Evolutionary conservation across 768 basidiomycete species (phyloP), one percentile per base, ranked within the genome.

Genomic region (Termitomyces sp.): DNA sequence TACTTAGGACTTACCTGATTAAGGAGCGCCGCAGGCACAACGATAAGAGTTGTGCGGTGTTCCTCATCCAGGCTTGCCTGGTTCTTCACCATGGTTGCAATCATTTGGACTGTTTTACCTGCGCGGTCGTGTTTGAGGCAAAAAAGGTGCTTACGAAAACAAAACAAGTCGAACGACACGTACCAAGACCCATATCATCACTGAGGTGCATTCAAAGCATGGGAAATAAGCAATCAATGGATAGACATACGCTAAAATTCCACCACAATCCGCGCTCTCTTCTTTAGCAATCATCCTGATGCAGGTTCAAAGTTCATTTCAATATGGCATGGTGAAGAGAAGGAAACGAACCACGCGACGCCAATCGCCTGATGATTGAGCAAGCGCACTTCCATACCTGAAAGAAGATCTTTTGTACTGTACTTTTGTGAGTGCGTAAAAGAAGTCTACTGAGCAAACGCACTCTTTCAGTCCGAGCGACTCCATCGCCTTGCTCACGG

Each of bases 31-130:
- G 89, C 82, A 1, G 89, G 90, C 2, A 90, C 89, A 20, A 93
- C 81, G 55, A 93, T 81, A 2, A 93, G 81, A 9, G 86, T 92
- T 0, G 83, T 83, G 48, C 78, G 78, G 55, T 66, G 62, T 18
- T 76, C 70, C 18, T 82, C 81, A 31, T 81, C 74, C 0, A 68
- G 63, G 0, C 67, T 67, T 0, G 89, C 84, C 65, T 77, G 77
- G 64, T 91, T 89, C 66, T 78, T 78, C 20, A 79, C 82, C 83
- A 93, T 91, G 0, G 84, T 83, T 3, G 90, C 90, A 49, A 93
- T 90, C 83, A 88, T 87, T 67, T 90, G 88, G 1, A 90, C 84
- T 8, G 88, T 89, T 73, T 90, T 88, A 3, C 84, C 83, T 81
- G 51, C 22, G 37, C 24, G 42, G 50, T 46, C 7, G 34, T 47